Conservation (phyloP, 176 grass and related monocot genomes). For the Musa schizocarpa region DNA sequence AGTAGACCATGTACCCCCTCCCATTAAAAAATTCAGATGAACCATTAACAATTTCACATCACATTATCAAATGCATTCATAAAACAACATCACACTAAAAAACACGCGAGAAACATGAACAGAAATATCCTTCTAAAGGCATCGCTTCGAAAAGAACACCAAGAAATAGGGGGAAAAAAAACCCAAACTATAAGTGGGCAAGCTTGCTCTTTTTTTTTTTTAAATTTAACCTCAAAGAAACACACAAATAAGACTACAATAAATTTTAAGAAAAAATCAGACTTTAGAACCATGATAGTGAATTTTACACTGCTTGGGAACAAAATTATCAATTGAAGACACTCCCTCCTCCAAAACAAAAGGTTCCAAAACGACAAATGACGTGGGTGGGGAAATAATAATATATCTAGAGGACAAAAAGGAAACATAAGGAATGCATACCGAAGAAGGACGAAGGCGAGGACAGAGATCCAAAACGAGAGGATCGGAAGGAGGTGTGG, state of each 20-base stretch:
- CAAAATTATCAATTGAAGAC: too few relatives aligned
- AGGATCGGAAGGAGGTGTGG: constrained; percentile 45
- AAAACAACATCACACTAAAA: not conserved
- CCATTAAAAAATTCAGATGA: too few relatives aligned
- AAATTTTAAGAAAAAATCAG: not conserved
- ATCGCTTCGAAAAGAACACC: not conserved
- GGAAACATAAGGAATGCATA: constrained; percentile 6
- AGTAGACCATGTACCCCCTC: too few relatives aligned
- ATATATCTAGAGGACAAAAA: not conserved
- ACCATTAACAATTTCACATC: not conserved
- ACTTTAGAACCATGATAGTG: not conserved
- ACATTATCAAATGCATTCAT: not conserved
- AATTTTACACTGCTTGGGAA: too few relatives aligned
- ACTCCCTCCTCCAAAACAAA: too few relatives aligned
- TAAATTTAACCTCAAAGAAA: not conserved
- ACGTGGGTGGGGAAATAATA: too few relatives aligned
- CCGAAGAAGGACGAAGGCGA: constrained; percentile 49
- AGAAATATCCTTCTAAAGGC: not conserved
- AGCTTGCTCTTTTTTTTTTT: not conserved
- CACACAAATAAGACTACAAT: too few relatives aligned
- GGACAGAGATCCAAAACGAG: constrained; percentile 32
- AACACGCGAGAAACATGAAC: too few relatives aligned
- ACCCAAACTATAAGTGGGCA: too few relatives aligned
- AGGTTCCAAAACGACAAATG: too few relatives aligned
- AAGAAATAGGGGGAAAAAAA: not conserved